Conservation (phyloP, 805 yeast species). For the Blastobotrys attinorum region DNA sequence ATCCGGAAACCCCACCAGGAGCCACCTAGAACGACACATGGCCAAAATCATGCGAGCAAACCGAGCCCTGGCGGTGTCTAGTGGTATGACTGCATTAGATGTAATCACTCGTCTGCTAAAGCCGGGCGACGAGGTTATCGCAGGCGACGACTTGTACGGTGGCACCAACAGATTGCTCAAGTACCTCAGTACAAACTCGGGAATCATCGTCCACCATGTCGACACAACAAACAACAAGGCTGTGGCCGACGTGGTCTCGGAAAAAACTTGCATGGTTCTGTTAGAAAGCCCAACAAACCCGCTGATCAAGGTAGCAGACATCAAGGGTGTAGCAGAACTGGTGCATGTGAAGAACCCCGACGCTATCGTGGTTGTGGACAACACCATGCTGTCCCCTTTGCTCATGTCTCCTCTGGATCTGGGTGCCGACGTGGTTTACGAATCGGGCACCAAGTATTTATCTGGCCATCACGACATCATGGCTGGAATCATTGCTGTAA, state of each 20-base stretch:
- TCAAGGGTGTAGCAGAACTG: slow-evolving; percentile 53
- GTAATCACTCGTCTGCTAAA: slow-evolving; percentile 63
- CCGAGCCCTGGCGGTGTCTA: slow-evolving; percentile 70
- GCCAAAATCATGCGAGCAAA: slow-evolving; percentile 73
- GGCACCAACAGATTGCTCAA: slow-evolving; percentile 85
- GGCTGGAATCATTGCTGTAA: slow-evolving; percentile 87
- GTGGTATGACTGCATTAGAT: slow-evolving; percentile 92
- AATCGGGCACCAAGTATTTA: slow-evolving; percentile 85
- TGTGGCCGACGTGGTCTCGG: slow-evolving; percentile 48
- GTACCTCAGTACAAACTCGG: slow-evolving; percentile 55
- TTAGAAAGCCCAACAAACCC: slow-evolving; percentile 94
- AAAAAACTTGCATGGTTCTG: slow-evolving; percentile 65
- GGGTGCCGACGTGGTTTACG: slow-evolving; percentile 88
- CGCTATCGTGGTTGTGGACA: slow-evolving; percentile 77
- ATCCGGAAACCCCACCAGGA: slow-evolving; percentile 90
- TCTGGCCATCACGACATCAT: slow-evolving; percentile 94
- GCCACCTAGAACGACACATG: slow-evolving; percentile 68
- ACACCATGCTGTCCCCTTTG: slow-evolving; percentile 95
- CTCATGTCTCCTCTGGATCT: slow-evolving; percentile 76
- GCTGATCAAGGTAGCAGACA: slow-evolving; percentile 77
- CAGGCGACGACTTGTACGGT: slow-evolving; percentile 93
- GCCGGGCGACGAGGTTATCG: slow-evolving; percentile 87
- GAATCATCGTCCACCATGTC: slow-evolving; percentile 60
- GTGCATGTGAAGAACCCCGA: slow-evolving; percentile 65
- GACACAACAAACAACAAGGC: slow-evolving; percentile 71